phyloP scores from a whole-genome alignment of 106 monocot species.

The Dendrobium nobile region DNA sequence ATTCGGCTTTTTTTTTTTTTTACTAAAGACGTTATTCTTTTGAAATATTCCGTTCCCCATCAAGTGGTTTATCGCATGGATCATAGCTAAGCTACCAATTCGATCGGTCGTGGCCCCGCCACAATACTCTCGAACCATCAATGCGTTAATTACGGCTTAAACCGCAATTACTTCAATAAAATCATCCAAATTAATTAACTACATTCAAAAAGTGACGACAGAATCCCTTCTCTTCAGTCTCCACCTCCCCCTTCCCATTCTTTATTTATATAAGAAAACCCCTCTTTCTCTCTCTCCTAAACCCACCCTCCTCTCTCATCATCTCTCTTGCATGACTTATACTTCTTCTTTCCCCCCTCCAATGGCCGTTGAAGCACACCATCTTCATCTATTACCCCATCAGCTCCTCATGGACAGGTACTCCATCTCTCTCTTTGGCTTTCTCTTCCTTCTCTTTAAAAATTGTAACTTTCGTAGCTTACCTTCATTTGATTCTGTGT shows the following conservation, averaged over 20 bases:
- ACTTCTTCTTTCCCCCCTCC: not conserved
- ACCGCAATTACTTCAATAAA: not conserved
- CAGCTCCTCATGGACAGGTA: constrained; percentile 15
- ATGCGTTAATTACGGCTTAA: not conserved
- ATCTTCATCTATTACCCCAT: constrained; percentile 35
- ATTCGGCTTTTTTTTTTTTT: not conserved
- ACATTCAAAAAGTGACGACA: not conserved
- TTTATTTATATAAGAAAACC: not conserved
- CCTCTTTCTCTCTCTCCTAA: not conserved
- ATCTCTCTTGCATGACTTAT: not conserved
- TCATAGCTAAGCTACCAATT: not conserved
- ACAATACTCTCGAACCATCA: not conserved
- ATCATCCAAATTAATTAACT: not conserved
- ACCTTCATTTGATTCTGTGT: not conserved
- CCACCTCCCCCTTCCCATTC: not conserved
- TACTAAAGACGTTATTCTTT: not conserved
- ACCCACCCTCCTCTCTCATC: constrained; percentile 4
- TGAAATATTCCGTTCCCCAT: not conserved
- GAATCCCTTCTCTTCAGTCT: not conserved
- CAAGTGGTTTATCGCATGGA: not conserved
- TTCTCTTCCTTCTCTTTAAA: not conserved
- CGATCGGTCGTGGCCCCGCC: not conserved
- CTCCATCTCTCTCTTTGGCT: too few relatives aligned
- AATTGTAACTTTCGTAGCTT: not conserved
- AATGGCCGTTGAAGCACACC: constrained; percentile 64